Evolutionary conservation across 116 monocot genomes (phyloP).

Genomic region (Thalassia testudinum): DNA sequence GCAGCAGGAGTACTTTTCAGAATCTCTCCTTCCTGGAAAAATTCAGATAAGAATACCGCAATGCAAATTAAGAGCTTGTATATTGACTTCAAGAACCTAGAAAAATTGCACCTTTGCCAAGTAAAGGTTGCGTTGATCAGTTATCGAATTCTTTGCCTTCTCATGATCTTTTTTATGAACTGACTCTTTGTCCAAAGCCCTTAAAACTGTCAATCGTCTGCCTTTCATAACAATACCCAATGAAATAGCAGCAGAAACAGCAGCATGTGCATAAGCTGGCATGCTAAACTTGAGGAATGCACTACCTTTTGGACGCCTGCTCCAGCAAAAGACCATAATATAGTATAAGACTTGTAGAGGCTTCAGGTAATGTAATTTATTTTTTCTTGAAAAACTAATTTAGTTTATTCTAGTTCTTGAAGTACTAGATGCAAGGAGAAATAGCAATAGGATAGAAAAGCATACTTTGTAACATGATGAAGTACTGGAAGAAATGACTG

Average conservation of each 20-base stretch:
- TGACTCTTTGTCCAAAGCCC: slow-evolving; percentile 74
- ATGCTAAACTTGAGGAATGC: slow-evolving; percentile 64
- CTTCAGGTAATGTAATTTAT: background rate
- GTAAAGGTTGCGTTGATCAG: slow-evolving; percentile 80
- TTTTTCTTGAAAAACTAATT: too few species aligned
- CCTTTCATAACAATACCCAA: slow-evolving; percentile 75
- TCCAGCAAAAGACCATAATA: slow-evolving; percentile 6
- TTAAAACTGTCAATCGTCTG: slow-evolving; percentile 49
- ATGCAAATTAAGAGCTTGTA: background rate
- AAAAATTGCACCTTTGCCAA: slow-evolving; percentile 42
- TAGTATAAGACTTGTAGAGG: background rate
- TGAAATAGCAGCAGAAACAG: slow-evolving; percentile 55
- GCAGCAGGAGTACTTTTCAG: slow-evolving; percentile 43
- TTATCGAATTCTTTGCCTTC: slow-evolving; percentile 44
- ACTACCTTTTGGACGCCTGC: slow-evolving; percentile 78
- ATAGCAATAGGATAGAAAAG: background rate
- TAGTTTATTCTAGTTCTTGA: too few species aligned
- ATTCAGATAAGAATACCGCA: background rate
- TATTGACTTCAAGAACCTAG: background rate
- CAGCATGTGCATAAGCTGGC: slow-evolving; percentile 47
- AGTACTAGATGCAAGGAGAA: background rate
- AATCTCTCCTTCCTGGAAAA: background rate
- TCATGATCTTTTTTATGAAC: slow-evolving; percentile 56
- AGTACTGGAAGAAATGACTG: slow-evolving; percentile 61
- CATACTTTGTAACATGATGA: slow-evolving; percentile 86